A percentile compares a stretch with the other conserved stretches of the same genome.
Evolutionary conservation across 345 rosid species (phyloP).

Genomic region (Gossypioides kirkii): DNA sequence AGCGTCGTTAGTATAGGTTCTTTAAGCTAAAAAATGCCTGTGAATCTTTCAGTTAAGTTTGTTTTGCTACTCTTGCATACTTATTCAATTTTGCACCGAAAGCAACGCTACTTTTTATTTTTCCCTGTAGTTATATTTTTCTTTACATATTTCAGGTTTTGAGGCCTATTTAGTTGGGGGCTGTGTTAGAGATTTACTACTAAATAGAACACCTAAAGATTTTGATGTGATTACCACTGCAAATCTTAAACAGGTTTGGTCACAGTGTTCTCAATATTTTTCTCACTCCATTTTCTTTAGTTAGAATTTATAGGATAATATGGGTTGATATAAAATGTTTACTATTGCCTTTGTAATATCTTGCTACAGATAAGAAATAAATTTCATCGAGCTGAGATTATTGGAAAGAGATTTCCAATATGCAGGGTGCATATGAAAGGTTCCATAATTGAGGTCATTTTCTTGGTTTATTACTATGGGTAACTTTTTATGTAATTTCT

Average conservation of each 20-base stretch:
- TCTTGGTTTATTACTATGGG: conserved; percentile 2
- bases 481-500: neutral
- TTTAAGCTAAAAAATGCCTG: neutral
- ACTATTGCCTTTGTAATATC: conserved; percentile 14
- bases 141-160: conserved; percentile 43
- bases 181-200: conserved; percentile 85
- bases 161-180: conserved; percentile 92
- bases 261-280: neutral
- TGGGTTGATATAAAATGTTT: conserved; percentile 8
- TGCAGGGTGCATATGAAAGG: conserved; percentile 60
- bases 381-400: conserved; percentile 48
- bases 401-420: conserved; percentile 80
- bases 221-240: conserved; percentile 95
- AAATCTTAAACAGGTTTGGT: conserved; percentile 56
- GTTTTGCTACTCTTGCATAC: neutral
- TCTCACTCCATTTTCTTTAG: neutral
- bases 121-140: neutral
- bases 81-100: neutral
- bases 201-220: conserved; percentile 76
- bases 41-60: neutral
- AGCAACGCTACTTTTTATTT: neutral
- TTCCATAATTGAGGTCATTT: conserved; percentile 66
- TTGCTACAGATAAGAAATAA: conserved; percentile 41
- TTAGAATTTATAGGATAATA: neutral
- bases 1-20: neutral